Conservation (phyloP, 257 asterid genomes). For the Rubia yunnanensis region DNA sequence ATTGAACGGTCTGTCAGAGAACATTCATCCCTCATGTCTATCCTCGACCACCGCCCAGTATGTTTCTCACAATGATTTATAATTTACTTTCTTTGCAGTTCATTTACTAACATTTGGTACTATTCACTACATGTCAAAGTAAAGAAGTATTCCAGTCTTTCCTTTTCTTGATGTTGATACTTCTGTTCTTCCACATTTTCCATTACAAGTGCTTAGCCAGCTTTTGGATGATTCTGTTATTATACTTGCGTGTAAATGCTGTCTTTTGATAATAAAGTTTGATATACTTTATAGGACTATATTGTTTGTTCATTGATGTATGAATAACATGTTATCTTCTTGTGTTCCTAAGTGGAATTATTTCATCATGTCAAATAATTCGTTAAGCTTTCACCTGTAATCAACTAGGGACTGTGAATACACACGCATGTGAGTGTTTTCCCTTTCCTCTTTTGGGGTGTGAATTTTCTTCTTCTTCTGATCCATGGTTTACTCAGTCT, state of each 20-base stretch:
- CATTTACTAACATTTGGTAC: background rate
- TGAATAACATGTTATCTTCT: background rate
- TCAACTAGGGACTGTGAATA: background rate
- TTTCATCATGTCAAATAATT: background rate
- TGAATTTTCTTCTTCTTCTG: background rate
- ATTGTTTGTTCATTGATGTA: background rate
- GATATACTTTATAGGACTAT: background rate
- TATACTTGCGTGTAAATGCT: background rate
- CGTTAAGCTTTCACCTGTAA: background rate
- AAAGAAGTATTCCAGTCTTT: background rate
- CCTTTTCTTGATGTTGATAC: background rate
- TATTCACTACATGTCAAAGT: background rate
- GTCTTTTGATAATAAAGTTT: background rate
- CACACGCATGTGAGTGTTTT: background rate
- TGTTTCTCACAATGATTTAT: constrained; percentile 25
- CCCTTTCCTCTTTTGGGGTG: background rate
- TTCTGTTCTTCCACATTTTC: background rate
- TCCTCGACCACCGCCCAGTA: constrained; percentile 85
- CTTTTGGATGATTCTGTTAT: no score
- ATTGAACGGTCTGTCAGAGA: constrained; percentile 96
- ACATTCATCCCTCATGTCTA: constrained; percentile 71
- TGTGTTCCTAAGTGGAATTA: background rate
- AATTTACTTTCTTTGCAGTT: background rate
- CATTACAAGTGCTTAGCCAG: background rate
- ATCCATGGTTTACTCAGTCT: background rate